These are phyloP conservation scores for Atkinsonella texensis DNA, from an alignment of 2,329 filamentous ascomycete species.

Conservation along the genomic window DNA sequence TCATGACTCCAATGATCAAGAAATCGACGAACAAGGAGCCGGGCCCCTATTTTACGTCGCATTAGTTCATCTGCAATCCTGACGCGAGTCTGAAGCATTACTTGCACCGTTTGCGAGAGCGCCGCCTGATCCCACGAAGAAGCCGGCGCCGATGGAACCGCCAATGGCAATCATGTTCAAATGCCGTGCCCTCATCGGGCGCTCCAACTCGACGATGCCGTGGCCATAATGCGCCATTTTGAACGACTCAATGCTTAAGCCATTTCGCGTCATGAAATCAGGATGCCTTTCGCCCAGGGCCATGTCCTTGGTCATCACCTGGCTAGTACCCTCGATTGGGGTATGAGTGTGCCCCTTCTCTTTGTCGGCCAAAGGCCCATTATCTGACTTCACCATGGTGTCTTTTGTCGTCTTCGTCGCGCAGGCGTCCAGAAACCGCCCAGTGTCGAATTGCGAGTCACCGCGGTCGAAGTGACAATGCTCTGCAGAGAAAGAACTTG, in stretches of 20 bases:
- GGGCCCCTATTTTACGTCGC: slow-evolving; percentile 3
- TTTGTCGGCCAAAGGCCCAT: neutral
- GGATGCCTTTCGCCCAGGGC: slow-evolving; percentile 13
- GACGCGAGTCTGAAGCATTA: slow-evolving; percentile 20
- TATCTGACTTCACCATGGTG: neutral
- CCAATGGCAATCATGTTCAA: slow-evolving; percentile 51
- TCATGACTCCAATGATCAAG: slow-evolving; percentile 8
- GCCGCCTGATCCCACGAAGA: slow-evolving; percentile 48
- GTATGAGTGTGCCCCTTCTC: neutral
- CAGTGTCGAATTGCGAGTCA: neutral
- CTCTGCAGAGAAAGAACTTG: neutral
- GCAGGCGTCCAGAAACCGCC: neutral
- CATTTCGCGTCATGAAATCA: slow-evolving; percentile 25
- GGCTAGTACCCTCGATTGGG: slow-evolving; percentile 7
- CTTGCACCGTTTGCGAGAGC: slow-evolving; percentile 39
- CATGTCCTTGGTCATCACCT: slow-evolving; percentile 9
- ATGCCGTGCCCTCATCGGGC: slow-evolving; percentile 39
- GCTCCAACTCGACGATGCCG: slow-evolving; percentile 25
- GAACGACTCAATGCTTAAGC: slow-evolving; percentile 27
- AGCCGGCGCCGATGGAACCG: slow-evolving; percentile 49
- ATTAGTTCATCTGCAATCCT: too few relatives aligned
- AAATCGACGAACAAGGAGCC: slow-evolving; percentile 7
- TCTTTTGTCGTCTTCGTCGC: neutral
- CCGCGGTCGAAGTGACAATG: too few relatives aligned
- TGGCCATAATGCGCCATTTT: slow-evolving; percentile 21